phyloP scores from a whole-genome alignment of 176 grass and related monocot species.

The Ampelocalamus luodianensis region DNA sequence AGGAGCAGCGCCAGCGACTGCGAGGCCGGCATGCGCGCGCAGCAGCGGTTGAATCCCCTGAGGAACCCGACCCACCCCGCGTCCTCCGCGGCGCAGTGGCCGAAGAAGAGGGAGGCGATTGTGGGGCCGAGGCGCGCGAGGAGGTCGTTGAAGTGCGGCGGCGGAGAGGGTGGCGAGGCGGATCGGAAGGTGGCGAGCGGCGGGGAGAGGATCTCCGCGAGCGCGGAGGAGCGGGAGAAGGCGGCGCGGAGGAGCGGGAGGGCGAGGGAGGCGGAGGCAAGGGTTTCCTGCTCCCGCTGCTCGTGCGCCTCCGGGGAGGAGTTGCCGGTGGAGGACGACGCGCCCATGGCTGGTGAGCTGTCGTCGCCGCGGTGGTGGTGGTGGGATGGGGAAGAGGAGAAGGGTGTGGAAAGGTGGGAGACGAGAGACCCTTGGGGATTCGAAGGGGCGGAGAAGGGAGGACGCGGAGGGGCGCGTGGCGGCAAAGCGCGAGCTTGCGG shows the following conservation, averaged over 20 bases:
- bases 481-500: not conserved
- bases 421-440: conserved; percentile 12
- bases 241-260: conserved; percentile 61
- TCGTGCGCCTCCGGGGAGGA: conserved; percentile 43
- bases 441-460: conserved; percentile 13
- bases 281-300: conserved; percentile 72
- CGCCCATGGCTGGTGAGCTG: conserved; percentile 52
- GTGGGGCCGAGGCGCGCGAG: conserved; percentile 51
- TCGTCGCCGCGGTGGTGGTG: conserved; percentile 3
- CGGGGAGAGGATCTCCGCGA: conserved; percentile 51
- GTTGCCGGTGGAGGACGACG: conserved; percentile 55
- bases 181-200: conserved; percentile 44
- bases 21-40: conserved; percentile 62
- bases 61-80: conserved; percentile 66
- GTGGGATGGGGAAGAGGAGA: not conserved
- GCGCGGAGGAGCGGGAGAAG: conserved; percentile 62
- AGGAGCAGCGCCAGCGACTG: conserved; percentile 65
- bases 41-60: conserved; percentile 81
- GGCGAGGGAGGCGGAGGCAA: conserved; percentile 63
- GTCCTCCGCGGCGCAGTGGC: not conserved
- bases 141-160: conserved; percentile 53
- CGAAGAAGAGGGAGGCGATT: conserved; percentile 72
- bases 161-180: conserved; percentile 37
- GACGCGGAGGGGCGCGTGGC: conserved; percentile 14
- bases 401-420: not conserved